Percentiles rank a stretch among this genome's conserved stretches.
Conservation (phyloP, 768 basidiomycete genomes). For the Xerocomellus amylosporus region DNA sequence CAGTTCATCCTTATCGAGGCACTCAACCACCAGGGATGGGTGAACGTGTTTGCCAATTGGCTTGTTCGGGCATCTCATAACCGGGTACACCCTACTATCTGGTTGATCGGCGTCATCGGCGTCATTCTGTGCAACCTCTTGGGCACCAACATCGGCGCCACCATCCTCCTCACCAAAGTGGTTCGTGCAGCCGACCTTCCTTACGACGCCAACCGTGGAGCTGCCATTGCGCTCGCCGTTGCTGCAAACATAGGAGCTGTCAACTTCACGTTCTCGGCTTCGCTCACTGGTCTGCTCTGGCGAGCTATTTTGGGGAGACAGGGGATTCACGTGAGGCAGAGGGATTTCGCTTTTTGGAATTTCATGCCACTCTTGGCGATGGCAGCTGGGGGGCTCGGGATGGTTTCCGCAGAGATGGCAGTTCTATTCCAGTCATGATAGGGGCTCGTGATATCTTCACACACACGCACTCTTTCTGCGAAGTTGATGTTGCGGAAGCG, state of each 20-base stretch:
- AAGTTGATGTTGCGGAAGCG: too few species aligned
- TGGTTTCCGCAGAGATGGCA: conserved; percentile 77
- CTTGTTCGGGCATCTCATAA: conserved; percentile 43
- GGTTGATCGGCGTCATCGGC: conserved; percentile 67
- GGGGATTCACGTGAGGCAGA: conserved; percentile 56
- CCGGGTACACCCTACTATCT: conserved; percentile 51
- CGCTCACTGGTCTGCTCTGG: conserved; percentile 90
- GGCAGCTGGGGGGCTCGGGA: conserved; percentile 60
- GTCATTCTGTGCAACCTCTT: conserved; percentile 78
- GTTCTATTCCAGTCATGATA: conserved; percentile 38
- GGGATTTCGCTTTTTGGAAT: conserved; percentile 74
- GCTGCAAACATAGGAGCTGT: conserved; percentile 91
- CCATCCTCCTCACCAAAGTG: conserved; percentile 83
- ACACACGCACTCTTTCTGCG: neutral
- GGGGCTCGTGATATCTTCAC: neutral
- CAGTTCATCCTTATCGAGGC: conserved; percentile 94
- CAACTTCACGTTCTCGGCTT: conserved; percentile 84
- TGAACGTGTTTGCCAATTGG: conserved; percentile 59
- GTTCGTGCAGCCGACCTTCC: conserved; percentile 45
- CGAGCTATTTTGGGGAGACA: conserved; percentile 70
- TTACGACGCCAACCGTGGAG: conserved; percentile 40
- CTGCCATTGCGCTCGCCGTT: conserved; percentile 74
- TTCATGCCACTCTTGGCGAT: conserved; percentile 59
- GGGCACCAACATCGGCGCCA: conserved; percentile 90
- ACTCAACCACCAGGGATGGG: conserved; percentile 47